These are phyloP conservation scores for Debaryomyces psychrophilus DNA, from an alignment of 1,139 yeast genomes.

Conservation along the genomic window DNA sequence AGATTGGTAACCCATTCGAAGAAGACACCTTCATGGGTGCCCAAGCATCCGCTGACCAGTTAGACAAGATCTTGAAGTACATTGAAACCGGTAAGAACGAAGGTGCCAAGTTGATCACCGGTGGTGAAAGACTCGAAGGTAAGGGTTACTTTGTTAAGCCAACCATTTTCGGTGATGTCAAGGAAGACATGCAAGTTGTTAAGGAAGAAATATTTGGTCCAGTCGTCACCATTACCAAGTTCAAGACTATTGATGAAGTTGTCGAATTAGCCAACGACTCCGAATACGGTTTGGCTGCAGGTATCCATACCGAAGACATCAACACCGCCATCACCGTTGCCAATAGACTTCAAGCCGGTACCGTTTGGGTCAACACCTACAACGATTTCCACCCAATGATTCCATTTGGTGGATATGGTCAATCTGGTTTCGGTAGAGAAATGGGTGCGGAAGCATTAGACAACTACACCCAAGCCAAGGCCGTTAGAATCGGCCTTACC, in stretches of 20 bases:
- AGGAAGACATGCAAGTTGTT: conserved; percentile 66
- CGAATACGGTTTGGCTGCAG: conserved; percentile 81
- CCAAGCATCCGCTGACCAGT: conserved; percentile 75
- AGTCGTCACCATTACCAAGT: conserved; percentile 74
- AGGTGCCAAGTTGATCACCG: conserved; percentile 76
- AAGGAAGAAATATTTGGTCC: conserved; percentile 90
- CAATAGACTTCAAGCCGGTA: conserved; percentile 73
- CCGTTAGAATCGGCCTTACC: conserved; percentile 57
- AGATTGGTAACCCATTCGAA: conserved; percentile 79
- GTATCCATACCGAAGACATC: conserved; percentile 71
- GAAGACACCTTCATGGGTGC: conserved; percentile 80
- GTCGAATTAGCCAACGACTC: conserved; percentile 71
- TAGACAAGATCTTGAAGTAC: conserved; percentile 72
- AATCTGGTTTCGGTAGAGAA: conserved; percentile 92
- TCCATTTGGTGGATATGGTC: conserved; percentile 86
- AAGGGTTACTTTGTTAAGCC: conserved; percentile 83
- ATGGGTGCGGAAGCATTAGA: conserved; percentile 85
- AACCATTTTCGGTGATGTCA: conserved; percentile 74
- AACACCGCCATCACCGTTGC: conserved; percentile 71
- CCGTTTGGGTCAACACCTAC: conserved; percentile 84
- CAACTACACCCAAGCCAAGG: conserved; percentile 81
- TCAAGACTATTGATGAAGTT: conserved; percentile 72
- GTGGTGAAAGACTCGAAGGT: conserved; percentile 69
- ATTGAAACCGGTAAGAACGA: conserved; percentile 73
- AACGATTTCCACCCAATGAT: conserved; percentile 81